Base-by-base conservation (phyloP, 2,329 filamentous ascomycete genomes). In the Raffaelea albimanens region DNA sequence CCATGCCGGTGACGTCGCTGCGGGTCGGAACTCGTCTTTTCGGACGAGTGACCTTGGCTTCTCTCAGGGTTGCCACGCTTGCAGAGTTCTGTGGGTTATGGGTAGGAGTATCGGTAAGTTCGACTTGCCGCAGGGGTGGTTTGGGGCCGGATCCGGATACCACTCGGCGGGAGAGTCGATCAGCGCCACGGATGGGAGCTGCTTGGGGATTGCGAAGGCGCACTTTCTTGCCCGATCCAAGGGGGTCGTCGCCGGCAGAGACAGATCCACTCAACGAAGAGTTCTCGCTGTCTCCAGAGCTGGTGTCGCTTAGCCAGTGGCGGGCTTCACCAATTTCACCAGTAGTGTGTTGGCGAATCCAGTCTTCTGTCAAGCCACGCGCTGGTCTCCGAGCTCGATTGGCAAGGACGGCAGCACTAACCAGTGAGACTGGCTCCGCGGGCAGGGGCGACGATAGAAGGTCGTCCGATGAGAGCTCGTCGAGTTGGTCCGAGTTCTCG, bases 281-380 rank as follows among this genome's bases (percentile, higher is more conserved):
- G 69, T 78, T 77, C 71, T 87, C 85, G 62, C 83, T 88, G 58
- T 78, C 78, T 60, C 78, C 78, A 21, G 78, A 76, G 52, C 83
- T 77, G 75, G 82, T 77, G 75, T 94, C 87, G 62, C 87, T 94
- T 55, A 89, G 74, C 88, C 88, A 95, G 64, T 88, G 83, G 52
- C 79, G 80, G 55, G 80, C 78, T 61, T 93, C 86, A 29, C 80
- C 75, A 54, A 74, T 75, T 55, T 83, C 79, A 53, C 78, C 76
- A n/a, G 82, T 76, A n/a, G 87, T 82, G 59, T 90, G 87, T 52
- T 87, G 84, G 51, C 85, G 83, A 55, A 93, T 88, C 87, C 87
- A 91, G 69, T 89, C 85, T 63, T 90, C 84, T 0, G 85, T 88
- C 46, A 90, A 75, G 50, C 83, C 80, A 54, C 72, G 70, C 16